These are phyloP conservation scores for Delitschia confertaspora DNA, from an alignment of 495 filamentous ascomycete species.

Conservation along the genomic window DNA sequence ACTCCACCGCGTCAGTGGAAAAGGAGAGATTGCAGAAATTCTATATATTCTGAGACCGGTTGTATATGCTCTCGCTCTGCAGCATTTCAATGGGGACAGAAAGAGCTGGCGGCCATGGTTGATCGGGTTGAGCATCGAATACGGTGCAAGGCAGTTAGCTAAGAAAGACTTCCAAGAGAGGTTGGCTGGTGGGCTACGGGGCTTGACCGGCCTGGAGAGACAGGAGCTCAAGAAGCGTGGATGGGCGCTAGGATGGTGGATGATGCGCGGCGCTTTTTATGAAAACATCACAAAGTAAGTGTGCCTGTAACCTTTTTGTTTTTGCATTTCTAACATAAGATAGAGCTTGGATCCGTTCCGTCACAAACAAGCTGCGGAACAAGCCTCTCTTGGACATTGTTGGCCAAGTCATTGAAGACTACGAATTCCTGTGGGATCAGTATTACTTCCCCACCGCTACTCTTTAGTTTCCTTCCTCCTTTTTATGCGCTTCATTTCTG, in stretches of 20 bases:
- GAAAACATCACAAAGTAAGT: conserved; percentile 78
- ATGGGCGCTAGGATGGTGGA: conserved; percentile 91
- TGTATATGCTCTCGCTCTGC: conserved; percentile 78
- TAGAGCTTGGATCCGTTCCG: conserved; percentile 50
- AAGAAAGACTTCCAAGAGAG: conserved; percentile 62
- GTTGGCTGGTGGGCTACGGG: conserved; percentile 56
- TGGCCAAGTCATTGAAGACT: conserved; percentile 79
- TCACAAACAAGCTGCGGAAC: conserved; percentile 59
- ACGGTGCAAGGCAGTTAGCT: conserved; percentile 72
- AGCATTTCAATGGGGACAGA: conserved; percentile 51
- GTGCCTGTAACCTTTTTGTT: conserved; percentile 1
- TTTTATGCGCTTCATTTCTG: background rate
- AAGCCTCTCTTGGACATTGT: conserved; percentile 73
- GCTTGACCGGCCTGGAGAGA: conserved; percentile 71
- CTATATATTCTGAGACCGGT: conserved; percentile 85
- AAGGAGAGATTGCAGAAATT: conserved; percentile 69
- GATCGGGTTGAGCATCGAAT: conserved; percentile 76
- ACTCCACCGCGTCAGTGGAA: conserved; percentile 64
- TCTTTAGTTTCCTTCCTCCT: conserved; percentile 37
- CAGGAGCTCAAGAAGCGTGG: conserved; percentile 79
- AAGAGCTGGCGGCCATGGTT: conserved; percentile 82
- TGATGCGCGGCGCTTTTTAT: conserved; percentile 91
- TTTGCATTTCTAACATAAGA: conserved; percentile 30
- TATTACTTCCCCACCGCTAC: conserved; percentile 83
- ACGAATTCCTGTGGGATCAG: conserved; percentile 95